These are phyloP conservation scores for Fusarium haematococcum DNA, from an alignment of 2,329 filamentous ascomycete genomes.

Conservation along the genomic window DNA sequence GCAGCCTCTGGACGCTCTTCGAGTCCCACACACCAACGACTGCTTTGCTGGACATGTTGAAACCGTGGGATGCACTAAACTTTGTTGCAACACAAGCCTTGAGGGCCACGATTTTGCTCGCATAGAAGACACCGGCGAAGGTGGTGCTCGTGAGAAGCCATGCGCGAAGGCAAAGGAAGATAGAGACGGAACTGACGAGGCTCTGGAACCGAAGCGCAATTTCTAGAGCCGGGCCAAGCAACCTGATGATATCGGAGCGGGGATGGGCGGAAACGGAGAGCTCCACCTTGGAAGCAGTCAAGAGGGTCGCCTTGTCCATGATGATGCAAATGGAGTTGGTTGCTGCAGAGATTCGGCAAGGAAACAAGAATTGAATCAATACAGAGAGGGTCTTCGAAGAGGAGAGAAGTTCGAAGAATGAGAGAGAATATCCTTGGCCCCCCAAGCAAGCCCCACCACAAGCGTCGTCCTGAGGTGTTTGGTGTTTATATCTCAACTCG, in stretches of 20 bases:
- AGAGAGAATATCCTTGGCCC: conserved; percentile 7
- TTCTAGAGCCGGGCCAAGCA: conserved; percentile 50
- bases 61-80: conserved; percentile 45
- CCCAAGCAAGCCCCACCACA: conserved; percentile 1
- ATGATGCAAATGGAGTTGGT: conserved; percentile 21
- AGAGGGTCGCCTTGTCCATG: conserved; percentile 53
- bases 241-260: conserved; percentile 48
- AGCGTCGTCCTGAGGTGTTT: conserved; percentile 1
- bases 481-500: conserved; percentile 38
- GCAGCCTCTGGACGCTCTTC: conserved; percentile 49
- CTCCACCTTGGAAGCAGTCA: conserved; percentile 54
- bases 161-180: conserved; percentile 48
- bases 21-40: conserved; percentile 53
- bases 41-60: conserved; percentile 46
- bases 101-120: conserved; percentile 42
- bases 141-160: conserved; percentile 47
- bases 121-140: conserved; percentile 38
- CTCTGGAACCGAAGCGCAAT: conserved; percentile 51
- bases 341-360: neutral
- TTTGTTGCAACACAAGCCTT: conserved; percentile 45
- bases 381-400: conserved; percentile 4
- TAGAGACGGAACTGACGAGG: conserved; percentile 46
- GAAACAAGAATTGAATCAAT: neutral
- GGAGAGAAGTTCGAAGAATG: conserved; percentile 2
- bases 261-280: conserved; percentile 45